A percentile compares a stretch with the other conserved stretches of the same genome.
Conservation (phyloP, 2,329 filamentous ascomycete species). For the Pseudogymnoascus sp. region DNA sequence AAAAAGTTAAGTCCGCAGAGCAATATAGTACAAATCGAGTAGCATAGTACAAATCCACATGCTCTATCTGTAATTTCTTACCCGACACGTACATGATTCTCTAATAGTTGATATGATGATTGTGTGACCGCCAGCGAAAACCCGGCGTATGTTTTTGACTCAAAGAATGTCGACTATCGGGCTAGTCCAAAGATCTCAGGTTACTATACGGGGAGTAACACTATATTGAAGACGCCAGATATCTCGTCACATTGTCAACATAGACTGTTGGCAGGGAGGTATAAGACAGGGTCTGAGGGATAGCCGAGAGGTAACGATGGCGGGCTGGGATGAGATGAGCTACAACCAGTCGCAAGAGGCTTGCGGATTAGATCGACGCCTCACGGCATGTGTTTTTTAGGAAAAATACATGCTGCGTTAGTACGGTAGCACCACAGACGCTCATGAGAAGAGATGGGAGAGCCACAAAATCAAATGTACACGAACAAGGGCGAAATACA, state of each 20-base stretch:
- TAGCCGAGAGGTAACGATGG: neutral
- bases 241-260: constrained; percentile 2
- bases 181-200: too few relatives aligned
- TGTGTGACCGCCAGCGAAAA: too few relatives aligned
- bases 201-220: neutral
- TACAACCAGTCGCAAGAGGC: neutral
- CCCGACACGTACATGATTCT: neutral
- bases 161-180: too few relatives aligned
- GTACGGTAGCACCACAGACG: too few relatives aligned
- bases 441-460: too few relatives aligned
- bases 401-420: too few relatives aligned
- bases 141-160: too few relatives aligned
- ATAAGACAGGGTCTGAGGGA: neutral
- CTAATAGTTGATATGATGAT: neutral
- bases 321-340: neutral
- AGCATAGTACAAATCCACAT: neutral
- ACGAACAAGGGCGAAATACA: neutral
- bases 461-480: neutral
- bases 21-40: neutral
- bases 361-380: neutral
- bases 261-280: neutral
- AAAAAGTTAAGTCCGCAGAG: neutral
- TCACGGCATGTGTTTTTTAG: neutral
- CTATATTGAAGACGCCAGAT: neutral
- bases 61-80: neutral